Evolutionary conservation across 2,329 filamentous ascomycete species (phyloP).

Genomic region (Rhynchosporium secalis): DNA sequence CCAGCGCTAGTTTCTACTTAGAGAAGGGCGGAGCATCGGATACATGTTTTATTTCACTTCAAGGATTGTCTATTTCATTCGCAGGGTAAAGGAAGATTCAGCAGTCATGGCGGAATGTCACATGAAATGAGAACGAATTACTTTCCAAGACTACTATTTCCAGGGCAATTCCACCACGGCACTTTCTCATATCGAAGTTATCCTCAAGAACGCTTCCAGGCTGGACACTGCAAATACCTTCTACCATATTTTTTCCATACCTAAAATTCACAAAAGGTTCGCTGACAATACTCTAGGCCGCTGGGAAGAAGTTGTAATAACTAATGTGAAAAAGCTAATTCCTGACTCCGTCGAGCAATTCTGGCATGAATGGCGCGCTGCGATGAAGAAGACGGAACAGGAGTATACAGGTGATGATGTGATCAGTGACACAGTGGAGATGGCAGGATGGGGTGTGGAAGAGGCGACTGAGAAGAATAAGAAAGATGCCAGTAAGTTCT

Average conservation of each 20-base stretch:
- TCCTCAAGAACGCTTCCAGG: neutral
- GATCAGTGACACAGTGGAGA: constrained; percentile 50
- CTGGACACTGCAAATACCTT: constrained; percentile 13
- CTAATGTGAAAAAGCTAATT: constrained; percentile 57
- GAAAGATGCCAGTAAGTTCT: constrained; percentile 65
- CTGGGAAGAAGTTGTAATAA: constrained; percentile 67
- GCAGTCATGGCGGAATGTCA: too few relatives aligned
- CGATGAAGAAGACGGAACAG: constrained; percentile 49
- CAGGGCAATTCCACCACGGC: too few relatives aligned
- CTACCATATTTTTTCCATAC: neutral
- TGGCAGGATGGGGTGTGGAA: constrained; percentile 61
- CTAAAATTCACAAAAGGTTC: neutral
- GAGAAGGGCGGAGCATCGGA: too few relatives aligned
- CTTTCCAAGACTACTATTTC: too few relatives aligned
- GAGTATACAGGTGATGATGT: constrained; percentile 48
- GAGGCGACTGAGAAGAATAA: constrained; percentile 61
- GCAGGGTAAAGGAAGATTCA: too few relatives aligned
- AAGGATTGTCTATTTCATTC: too few relatives aligned
- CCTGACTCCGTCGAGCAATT: constrained; percentile 58
- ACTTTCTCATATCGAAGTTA: too few relatives aligned
- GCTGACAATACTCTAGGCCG: constrained; percentile 45
- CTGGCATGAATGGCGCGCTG: constrained; percentile 52
- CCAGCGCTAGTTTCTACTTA: too few relatives aligned
- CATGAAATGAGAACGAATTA: too few relatives aligned
- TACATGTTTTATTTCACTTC: too few relatives aligned